Base-by-base conservation (phyloP, 1,284 basidiomycete species). In the Anthracocystis panici-leucophaei region DNA sequence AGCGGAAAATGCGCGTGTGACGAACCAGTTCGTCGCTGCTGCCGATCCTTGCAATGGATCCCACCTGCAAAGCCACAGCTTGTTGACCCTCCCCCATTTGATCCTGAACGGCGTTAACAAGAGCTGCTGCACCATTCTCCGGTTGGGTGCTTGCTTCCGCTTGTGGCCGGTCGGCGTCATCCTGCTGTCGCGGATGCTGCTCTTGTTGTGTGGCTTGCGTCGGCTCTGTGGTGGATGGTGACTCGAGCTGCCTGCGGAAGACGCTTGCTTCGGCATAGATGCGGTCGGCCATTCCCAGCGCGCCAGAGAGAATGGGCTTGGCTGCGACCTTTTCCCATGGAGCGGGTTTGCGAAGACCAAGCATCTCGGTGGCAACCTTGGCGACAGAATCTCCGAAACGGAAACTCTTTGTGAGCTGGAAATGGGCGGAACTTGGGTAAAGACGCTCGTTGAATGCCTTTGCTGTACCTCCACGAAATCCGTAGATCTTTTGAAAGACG, bases 401-500 rank as follows among this genome's bases (percentile, higher is more conserved):
- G 62, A 82, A 82, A 62, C 79, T 81, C 52, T 76, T 73, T 2
- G 81, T 82, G 40, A 82, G 74, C 46, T 74, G 66, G 27, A 80
- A 82, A 8, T 62, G 66, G 5, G 67, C 73, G 12, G 68, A 67
- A 6, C 79, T 69, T 5, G 78, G 78, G 21, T 81, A 77, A 20
- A 72, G 54, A n/a, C 68, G 66, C 57, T 78, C 75, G 58, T 82
- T 72, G 65, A 82, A 82, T 2, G 79, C 77, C 40, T 72, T 74
- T 1, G 78, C 79, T 4, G 71, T 80, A 20, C 79, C 81, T 10
- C 81, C 81, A 12, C 81, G 74, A 40, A 82, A 82, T n/a, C 76
- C 81, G 52, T 82, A 82, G 50, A 82, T 81, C 71, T 82, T 82
- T 45, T 82, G 81, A 42, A 81, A 77, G 31, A 77, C 72, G 50